Conservation (phyloP, 2,329 filamentous ascomycete species). For the Alternaria rosae region DNA sequence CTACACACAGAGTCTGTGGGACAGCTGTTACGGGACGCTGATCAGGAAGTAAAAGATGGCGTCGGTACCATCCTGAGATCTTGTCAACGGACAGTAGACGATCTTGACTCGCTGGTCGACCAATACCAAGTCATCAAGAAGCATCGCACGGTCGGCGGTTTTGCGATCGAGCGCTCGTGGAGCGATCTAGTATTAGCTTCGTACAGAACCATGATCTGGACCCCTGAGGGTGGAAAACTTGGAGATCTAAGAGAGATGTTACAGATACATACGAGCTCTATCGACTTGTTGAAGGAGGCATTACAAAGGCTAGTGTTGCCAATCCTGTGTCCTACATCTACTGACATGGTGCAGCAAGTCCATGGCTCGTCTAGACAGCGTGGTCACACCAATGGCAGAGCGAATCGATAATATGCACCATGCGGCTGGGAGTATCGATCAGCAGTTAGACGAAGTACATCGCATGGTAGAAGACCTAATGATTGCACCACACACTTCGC, state of each 20-base stretch:
- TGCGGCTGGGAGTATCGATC: constrained; percentile 26
- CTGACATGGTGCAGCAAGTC: constrained; percentile 43
- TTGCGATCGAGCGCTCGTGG: constrained; percentile 55
- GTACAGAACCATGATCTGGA: constrained; percentile 56
- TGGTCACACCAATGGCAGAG: constrained; percentile 42
- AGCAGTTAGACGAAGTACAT: constrained; percentile 42
- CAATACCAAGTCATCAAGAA: constrained; percentile 56
- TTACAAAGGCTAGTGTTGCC: constrained; percentile 49
- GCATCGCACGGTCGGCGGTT: constrained; percentile 50
- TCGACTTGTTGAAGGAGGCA: constrained; percentile 51
- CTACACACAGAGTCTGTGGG: constrained; percentile 49
- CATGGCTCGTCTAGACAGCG: constrained; percentile 37
- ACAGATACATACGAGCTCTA: constrained; percentile 53
- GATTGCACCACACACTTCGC: constrained; percentile 15
- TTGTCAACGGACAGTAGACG: constrained; percentile 51
- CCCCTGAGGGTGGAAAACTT: constrained; percentile 54
- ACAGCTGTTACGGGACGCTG: constrained; percentile 46
- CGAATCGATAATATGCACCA: constrained; percentile 43
- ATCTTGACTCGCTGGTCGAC: constrained; percentile 55
- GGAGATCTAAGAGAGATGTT: constrained; percentile 51
- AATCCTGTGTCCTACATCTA: not conserved
- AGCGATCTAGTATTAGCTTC: constrained; percentile 52
- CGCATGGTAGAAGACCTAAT: constrained; percentile 38
- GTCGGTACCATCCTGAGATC: constrained; percentile 51
- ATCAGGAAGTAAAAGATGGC: constrained; percentile 45